Evolutionary conservation across 192 early-diverging fungal genomes (phyloP), one percentile per base, ranked within the genome.

Genomic region (Rhizophagus sp.): DNA sequence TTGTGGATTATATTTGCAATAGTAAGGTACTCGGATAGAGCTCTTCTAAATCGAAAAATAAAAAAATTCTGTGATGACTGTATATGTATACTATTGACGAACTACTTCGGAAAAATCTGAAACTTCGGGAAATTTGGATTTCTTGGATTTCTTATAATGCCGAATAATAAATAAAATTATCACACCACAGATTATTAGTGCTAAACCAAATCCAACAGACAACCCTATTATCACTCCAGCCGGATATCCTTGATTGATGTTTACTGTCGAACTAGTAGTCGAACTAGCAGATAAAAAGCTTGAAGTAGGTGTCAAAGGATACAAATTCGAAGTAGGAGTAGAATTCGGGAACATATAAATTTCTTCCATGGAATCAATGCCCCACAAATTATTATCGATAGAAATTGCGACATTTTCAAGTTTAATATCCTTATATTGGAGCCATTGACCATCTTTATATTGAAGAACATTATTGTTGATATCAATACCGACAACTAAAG

Each of bases 331-430:
- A 34, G 1, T 3, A 36, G 34, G 1, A 4, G 34, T 36, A 36
- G 34, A 36, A 36, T 36, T 36, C 34, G 34, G 2, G 9, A 27
- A 15, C 65, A 27, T 34, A 27, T 67, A 36, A 67, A 67, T 33
- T 3, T 8, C 65, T 13, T 34, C 36, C 10, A 0, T 17, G 5
- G 2, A 1, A 67, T 67, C 4, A 67, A 67, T 34, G 13, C 65
- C 65, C 65, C 65, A 67, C 30, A 34, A 27, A 67, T 15, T 67
- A 12, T 27, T 27, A 67, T 67, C 65, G 36, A 67, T 67, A 67
- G 65, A 67, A 67, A 67, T 67, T 33, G 65, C 65, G 1, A 67
- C 27, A 67, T 67, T 36, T 36, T 36, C 34, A 2, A 33, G 6
- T 15, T 30, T 12, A 67, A 17, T 17, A 33, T 8, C 65, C 30